Evolutionary conservation across 129 eudicot genomes (phyloP).

Genomic region (Ambrosia trifida): DNA sequence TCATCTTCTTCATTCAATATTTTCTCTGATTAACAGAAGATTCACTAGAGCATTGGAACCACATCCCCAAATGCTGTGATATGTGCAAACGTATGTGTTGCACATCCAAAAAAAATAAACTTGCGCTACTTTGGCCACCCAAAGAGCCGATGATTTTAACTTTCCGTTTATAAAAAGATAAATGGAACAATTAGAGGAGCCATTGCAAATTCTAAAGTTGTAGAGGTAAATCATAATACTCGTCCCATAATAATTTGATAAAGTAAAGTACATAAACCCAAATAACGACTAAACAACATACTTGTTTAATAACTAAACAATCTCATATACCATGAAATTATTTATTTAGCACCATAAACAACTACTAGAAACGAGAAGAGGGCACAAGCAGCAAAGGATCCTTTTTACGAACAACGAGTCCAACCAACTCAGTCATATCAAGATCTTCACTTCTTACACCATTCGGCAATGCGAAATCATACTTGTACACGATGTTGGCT

Average conservation of each 20-base stretch:
- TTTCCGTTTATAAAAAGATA: no score
- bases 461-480: slow-evolving; percentile 43
- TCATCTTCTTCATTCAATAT: no score
- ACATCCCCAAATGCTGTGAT: no score
- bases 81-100: no score
- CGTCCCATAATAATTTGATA: background rate
- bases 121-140: no score
- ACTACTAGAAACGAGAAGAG: slow-evolving; percentile 22
- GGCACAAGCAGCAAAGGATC: slow-evolving; percentile 34
- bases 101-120: no score
- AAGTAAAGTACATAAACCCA: background rate
- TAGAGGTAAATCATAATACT: background rate
- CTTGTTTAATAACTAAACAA: background rate
- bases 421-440: slow-evolving; percentile 46
- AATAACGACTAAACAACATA: background rate
- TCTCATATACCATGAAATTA: background rate
- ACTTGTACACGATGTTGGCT: slow-evolving; percentile 48
- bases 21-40: no score
- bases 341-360: background rate
- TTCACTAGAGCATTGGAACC: no score
- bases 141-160: no score
- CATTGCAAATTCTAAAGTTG: background rate
- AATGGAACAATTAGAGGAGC: background rate
- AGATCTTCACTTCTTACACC: slow-evolving; percentile 32
- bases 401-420: slow-evolving; percentile 36